Conservation (phyloP, 2,329 filamentous ascomycete genomes). For the Neopestalotiopsis sp. region DNA sequence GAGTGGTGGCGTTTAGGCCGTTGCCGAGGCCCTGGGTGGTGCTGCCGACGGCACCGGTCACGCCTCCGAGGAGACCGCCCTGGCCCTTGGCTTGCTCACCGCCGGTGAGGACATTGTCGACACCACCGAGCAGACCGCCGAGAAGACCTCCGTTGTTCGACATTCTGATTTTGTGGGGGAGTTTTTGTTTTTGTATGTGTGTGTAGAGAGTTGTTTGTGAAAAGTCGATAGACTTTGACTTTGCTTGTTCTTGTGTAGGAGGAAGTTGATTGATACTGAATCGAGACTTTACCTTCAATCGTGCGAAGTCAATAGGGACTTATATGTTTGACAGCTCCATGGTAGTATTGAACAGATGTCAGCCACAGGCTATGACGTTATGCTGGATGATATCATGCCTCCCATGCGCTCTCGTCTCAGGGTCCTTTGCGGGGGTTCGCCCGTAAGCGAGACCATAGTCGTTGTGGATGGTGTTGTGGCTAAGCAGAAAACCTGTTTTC, state of each 20-base stretch:
- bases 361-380: conserved; percentile 18
- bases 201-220: background rate
- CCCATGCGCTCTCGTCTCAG: background rate
- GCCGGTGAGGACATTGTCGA: conserved; percentile 41
- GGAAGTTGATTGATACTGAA: background rate
- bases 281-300: background rate
- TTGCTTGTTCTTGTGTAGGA: background rate
- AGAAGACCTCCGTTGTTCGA: conserved; percentile 40
- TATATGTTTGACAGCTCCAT: background rate
- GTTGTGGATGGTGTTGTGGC: conserved; percentile 17
- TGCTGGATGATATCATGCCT: conserved; percentile 16
- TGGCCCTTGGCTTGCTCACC: conserved; percentile 40
- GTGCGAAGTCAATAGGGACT: background rate
- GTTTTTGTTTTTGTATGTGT: conserved; percentile 3
- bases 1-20: conserved; percentile 36
- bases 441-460: conserved; percentile 8
- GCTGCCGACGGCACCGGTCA: conserved; percentile 35
- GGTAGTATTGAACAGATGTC: background rate
- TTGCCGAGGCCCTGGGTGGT: conserved; percentile 32
- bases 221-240: background rate
- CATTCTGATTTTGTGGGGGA: conserved; percentile 27
- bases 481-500: conserved; percentile 16
- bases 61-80: conserved; percentile 39
- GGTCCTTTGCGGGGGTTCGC: conserved; percentile 9
- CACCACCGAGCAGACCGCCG: conserved; percentile 36